Base-by-base conservation (phyloP, 2,329 filamentous ascomycete species). In the Hypoxylon sp. region DNA sequence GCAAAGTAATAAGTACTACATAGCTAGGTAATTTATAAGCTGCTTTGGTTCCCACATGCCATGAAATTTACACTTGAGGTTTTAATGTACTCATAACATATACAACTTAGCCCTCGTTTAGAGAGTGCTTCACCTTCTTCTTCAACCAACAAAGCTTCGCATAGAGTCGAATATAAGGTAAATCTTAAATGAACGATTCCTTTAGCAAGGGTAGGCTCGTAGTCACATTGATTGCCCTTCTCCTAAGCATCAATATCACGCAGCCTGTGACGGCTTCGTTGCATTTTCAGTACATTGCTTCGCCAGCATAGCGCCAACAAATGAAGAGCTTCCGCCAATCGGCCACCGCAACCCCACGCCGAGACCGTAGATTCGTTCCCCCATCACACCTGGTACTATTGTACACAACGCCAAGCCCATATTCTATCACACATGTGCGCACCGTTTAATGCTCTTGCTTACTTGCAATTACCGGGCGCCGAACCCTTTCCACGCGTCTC, bases 271-370 rank as follows among this genome's bases (percentile, higher is more conserved):
- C 64, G 46, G 55, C 57, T 59, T 69, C 53, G 67, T 69, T 69
- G 53, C 66, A 73, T 71, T 67, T 58, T 42, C 54, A 62, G 63
- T 55, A 59, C 62, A 61, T 59, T 68, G 59, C 66, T 66, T 67
- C 59, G 59, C 66, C 66, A 64, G 66, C 64, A 62, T 64, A 63
- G 69, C 71, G 71, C 69, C 71, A 71, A 73, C 64, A 71, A 59
- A 60, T 64, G 57, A 55, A 64, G 50, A 54, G 42, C 44, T 31
- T 52, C 64, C 63, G 67, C 69, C 71, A 73, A 73, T 73, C 63
- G 69, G 58, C 65, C 64, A 63, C 44, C 52, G 55, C 44, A 59
- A 69, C 70, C 70, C 70, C 68, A 71, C 68, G 70, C 68, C 58
- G 67, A 53, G 51, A 65, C 57, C 47, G 57, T 62, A 64, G 57